phyloP scores from a whole-genome alignment of 2,329 filamentous ascomycete genomes.

The Pyricularia pennisetigena region DNA sequence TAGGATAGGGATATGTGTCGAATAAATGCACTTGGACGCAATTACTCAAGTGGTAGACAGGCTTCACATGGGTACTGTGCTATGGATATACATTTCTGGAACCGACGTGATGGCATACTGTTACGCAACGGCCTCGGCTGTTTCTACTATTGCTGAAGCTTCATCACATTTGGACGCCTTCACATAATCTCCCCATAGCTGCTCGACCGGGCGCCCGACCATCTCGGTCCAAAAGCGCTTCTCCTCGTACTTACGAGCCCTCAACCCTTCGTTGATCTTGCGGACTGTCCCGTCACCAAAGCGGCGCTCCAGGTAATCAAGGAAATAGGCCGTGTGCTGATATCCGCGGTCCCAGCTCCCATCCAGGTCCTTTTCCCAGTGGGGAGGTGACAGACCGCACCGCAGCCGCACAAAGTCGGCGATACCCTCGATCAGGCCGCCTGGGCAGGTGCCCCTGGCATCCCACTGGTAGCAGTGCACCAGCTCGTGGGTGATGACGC shows the following conservation, averaged over 20 bases:
- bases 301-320: slow-evolving; percentile 70
- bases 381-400: slow-evolving; percentile 63
- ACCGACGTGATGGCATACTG: neutral
- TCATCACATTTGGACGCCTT: neutral
- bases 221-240: slow-evolving; percentile 57
- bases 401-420: slow-evolving; percentile 86
- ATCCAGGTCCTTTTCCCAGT: slow-evolving; percentile 58
- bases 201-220: slow-evolving; percentile 53
- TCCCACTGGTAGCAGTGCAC: slow-evolving; percentile 92
- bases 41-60: neutral
- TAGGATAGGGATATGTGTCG: neutral
- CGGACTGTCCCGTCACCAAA: slow-evolving; percentile 51
- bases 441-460: slow-evolving; percentile 49
- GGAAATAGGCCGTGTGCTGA: slow-evolving; percentile 82
- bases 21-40: neutral
- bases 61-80: neutral
- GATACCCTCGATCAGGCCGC: slow-evolving; percentile 80
- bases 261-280: slow-evolving; percentile 58
- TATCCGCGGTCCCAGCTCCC: slow-evolving; percentile 83
- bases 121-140: neutral
- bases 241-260: slow-evolving; percentile 53
- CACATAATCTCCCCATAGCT: slow-evolving; percentile 68
- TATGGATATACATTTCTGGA: neutral
- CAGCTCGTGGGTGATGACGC: slow-evolving; percentile 84
- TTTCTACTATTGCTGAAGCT: neutral